phyloP scores from a whole-genome alignment of 768 basidiomycete species.

The Obba rivulosa region DNA sequence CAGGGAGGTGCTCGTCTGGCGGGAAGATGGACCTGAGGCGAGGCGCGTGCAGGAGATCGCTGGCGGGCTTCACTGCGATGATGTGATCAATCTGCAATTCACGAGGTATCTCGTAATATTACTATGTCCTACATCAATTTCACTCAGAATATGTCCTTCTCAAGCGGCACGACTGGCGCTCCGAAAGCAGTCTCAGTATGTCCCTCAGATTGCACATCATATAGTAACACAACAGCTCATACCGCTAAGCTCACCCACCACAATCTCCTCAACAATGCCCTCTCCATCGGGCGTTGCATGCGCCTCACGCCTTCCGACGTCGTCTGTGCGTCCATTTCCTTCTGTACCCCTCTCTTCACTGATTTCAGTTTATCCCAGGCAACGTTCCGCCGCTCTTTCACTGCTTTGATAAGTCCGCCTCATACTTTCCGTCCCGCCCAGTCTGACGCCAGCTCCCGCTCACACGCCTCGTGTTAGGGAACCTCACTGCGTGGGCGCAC shows the following conservation, averaged over 20 bases:
- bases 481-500: conserved; percentile 73
- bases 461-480: conserved; percentile 74
- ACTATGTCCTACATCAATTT: neutral
- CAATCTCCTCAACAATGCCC: conserved; percentile 74
- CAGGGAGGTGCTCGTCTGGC: conserved; percentile 68
- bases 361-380: conserved; percentile 36
- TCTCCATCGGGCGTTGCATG: conserved; percentile 72
- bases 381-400: conserved; percentile 84
- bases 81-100: conserved; percentile 80
- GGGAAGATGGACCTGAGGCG: conserved; percentile 43
- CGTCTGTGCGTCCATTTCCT: conserved; percentile 45
- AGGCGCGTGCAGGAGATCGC: conserved; percentile 38
- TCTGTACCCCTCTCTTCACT: neutral
- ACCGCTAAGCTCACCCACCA: conserved; percentile 60
- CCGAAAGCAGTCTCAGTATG: conserved; percentile 82
- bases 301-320: conserved; percentile 57
- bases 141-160: neutral
- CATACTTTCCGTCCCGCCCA: neutral
- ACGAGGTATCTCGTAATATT: conserved; percentile 52
- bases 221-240: neutral
- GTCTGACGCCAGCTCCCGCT: neutral
- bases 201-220: conserved; percentile 2
- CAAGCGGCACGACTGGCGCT: conserved; percentile 72
- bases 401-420: conserved; percentile 73
- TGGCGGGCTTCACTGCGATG: conserved; percentile 46